Evolutionary conservation across 192 early-diverging fungal genomes (phyloP), one percentile per base, ranked within the genome.

Genomic region (Spizellomyces punctatus): DNA sequence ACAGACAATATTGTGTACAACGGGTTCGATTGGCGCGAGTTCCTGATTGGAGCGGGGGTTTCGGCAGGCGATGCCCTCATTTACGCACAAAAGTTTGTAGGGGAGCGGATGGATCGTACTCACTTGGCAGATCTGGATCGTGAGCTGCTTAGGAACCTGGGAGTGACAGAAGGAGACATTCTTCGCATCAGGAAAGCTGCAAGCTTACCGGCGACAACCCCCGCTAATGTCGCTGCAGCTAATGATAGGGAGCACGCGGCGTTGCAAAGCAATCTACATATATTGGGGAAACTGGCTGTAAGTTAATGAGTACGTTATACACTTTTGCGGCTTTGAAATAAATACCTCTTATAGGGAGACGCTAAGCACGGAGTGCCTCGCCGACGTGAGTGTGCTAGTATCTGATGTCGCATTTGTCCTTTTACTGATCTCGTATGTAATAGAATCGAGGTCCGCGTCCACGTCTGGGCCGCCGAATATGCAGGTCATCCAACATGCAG

Each of bases 21-120:
- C 50, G 91, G 91, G 46, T 98, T 93, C 77, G 92, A 99, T 66
- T 99, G 97, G 97, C 91, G 90, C 66, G 94, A 97, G 50, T 96
- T 93, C 77, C 90, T 98, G 44, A 83, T 96, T 63, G 87, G 88
- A 73, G 85, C 89, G 21, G 91, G 89, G 47, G 70, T 84, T 48
- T 82, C 89, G 4, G 86, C 91, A 19, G 85, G 90, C 42, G 89
- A 93, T 73, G 90, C 97, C 27, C 77, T 87, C 1, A 85, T 83
- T 17, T 97, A 96, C 79, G 91, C 93, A 1, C 86, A 86, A 43
- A 86, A 89, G 52, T 97, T 99, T 86, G 88, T 92, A 12, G 87
- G 82, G 1, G 94, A 99, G 65, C 89, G 91, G 46, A 79, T 99
- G 78, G 97, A 99, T 70, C 85, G 90, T 27, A 79, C 83, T 58